These are phyloP conservation scores for Tylopilus plumbeoviolaceoides DNA, from an alignment of 768 basidiomycete genomes.

Conservation along the genomic window DNA sequence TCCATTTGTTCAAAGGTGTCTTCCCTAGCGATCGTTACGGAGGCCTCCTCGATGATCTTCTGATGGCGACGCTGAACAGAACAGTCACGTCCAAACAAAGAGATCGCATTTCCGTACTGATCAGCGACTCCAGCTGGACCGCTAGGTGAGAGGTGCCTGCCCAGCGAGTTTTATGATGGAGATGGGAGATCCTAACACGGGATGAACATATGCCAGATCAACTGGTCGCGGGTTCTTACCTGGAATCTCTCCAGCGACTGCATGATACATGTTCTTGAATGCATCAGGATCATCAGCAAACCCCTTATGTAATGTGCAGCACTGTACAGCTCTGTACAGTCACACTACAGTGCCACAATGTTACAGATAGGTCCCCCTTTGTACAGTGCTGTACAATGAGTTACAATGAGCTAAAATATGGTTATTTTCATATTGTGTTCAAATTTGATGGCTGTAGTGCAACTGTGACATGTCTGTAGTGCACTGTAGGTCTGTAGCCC, in stretches of 20 bases:
- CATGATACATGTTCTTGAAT: slow-evolving; percentile 93
- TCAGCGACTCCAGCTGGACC: slow-evolving; percentile 97
- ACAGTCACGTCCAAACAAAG: slow-evolving; percentile 97
- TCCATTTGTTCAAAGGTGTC: slow-evolving; percentile 97
- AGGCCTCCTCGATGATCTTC: slow-evolving; percentile 99
- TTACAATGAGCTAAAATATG: too few relatives aligned
- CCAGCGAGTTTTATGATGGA: slow-evolving; percentile 99
- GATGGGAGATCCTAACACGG: slow-evolving; percentile 78
- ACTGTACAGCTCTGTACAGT: too few relatives aligned
- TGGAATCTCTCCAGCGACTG: slow-evolving; percentile 94
- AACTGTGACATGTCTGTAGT: too few relatives aligned
- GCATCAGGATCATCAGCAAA: too few relatives aligned
- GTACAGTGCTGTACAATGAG: too few relatives aligned
- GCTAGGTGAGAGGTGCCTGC: slow-evolving; percentile 94
- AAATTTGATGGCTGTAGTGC: too few relatives aligned
- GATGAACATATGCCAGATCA: slow-evolving; percentile 7
- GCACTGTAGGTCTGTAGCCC: too few relatives aligned
- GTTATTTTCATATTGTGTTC: too few relatives aligned
- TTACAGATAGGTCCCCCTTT: too few relatives aligned
- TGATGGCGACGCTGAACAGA: slow-evolving; percentile 99
- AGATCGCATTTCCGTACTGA: slow-evolving; percentile 99
- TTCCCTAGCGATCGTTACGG: slow-evolving; percentile 92
- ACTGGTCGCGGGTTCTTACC: slow-evolving; percentile 45
- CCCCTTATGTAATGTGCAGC: too few relatives aligned
- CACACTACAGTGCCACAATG: too few relatives aligned